Evolutionary conservation across 306 rosid species (phyloP), one percentile per base, ranked within the genome.

Genomic region (Psophocarpus tetragonolobus): DNA sequence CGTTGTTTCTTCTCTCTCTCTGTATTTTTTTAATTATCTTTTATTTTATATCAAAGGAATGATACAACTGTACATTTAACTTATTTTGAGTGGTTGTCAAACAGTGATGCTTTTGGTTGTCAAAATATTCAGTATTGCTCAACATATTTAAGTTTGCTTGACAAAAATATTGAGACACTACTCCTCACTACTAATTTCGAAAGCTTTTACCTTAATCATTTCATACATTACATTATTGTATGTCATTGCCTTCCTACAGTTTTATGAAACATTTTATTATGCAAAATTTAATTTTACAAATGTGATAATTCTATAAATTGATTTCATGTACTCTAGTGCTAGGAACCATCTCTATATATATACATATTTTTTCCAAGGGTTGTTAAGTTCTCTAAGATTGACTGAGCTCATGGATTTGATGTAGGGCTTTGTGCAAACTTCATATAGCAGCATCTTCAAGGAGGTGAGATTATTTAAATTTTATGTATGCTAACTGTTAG

Each of bases 371-470:
- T 7, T 10, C 54, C 18, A 70, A 42, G 62, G 42, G 39, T 20
- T 18, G 38, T 80, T 80, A 60, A 56, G 17, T 50, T 76, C 38
- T 64, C 41, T 9, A 32, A 35, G 17, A 68, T 71, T 88, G 57
- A 75, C 77, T 74, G 81, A 65, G 81, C 67, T 82, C 15, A 11
- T 50, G 68, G 64, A 26, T 65, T 84, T 84, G 80, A 56, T 84
- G 80, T 54, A 94, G 98, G 97, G 97, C 36, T 95, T 88, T 35
- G 75, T 87, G 82, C 92, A 91, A 86, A 84, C 83, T 51, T 92
- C 97, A 79, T 70, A 51, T 48, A 89, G 97, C 84, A 88, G 80
- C 84, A 87, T 91, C 69, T 95, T 95, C 84, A 85, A 88, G 83
- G 93, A 95, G 97, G 97, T 94, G 80, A 85, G 87, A 47, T 33